These are phyloP conservation scores for Termitomyces heimii DNA, from an alignment of 768 basidiomycete species.

Conservation along the genomic window DNA sequence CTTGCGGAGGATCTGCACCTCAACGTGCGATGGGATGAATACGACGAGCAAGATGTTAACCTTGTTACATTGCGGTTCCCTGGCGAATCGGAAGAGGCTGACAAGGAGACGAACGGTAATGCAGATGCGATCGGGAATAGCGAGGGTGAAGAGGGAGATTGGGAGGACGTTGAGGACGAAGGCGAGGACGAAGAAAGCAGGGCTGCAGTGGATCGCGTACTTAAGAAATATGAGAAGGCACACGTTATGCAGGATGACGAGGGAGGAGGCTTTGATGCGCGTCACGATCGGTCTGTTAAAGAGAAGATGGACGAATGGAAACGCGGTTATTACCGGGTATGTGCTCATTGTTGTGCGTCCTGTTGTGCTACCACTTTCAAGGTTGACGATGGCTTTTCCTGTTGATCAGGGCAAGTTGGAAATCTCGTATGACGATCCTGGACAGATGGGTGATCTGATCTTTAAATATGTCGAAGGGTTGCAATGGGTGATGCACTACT, in stretches of 20 bases:
- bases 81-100: constrained; percentile 25
- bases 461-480: constrained; percentile 89
- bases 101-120: constrained; percentile 19
- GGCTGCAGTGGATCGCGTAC: constrained; percentile 73
- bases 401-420: constrained; percentile 72
- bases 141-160: constrained; percentile 35
- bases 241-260: constrained; percentile 68
- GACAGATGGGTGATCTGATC: constrained; percentile 63
- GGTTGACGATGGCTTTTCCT: neutral
- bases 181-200: constrained; percentile 61
- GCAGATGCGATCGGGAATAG: constrained; percentile 19
- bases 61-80: constrained; percentile 67
- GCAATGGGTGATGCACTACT: constrained; percentile 99
- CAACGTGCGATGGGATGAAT: constrained; percentile 88
- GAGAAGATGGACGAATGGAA: constrained; percentile 95
- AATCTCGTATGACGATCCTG: constrained; percentile 65
- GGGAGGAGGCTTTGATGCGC: constrained; percentile 71
- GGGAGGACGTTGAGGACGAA: constrained; percentile 53
- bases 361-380: neutral
- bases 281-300: constrained; percentile 64
- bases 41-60: constrained; percentile 76
- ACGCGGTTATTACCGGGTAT: constrained; percentile 79
- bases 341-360: constrained; percentile 4
- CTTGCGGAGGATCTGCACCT: constrained; percentile 78
- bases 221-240: constrained; percentile 86